Evolutionary conservation across 73 alveolate genomes (phyloP), one percentile per base, ranked within the genome.

Genomic region (Uronychia binucleata): DNA sequence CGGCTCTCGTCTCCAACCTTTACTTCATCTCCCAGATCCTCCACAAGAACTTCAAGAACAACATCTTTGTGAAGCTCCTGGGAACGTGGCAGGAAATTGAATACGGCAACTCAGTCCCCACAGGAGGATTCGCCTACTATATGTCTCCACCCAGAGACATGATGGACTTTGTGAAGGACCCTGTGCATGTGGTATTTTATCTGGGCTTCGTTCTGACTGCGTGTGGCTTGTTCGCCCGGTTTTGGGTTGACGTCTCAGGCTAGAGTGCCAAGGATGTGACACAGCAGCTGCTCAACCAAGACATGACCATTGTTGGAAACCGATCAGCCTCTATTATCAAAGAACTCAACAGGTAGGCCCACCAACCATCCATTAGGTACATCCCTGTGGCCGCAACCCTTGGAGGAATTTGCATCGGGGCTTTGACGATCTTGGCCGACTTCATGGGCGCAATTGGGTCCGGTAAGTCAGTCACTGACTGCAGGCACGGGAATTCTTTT

Each of bases 401-500:
- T n/a, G 97, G 99, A 80, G 99, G 99, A 27, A 87, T 89, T 60
- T 84, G 96, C 79, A 94, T 96, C 29, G 94, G 95, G 0, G 86
- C 75, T 8, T 84, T 96, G 59, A 91, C 96, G 59, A 92, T 96
- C 75, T 89, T 96, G 30, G 98, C 99, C 26, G 99, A 96, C 82
- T 88, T 96, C 92, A 86, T 86, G 30, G 99, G 99, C 30, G 98
- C 98, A 46, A 93, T 94, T 78, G 99, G 99, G 59, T 80, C 93
- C 8, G 96, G 98, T 33, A 92, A 91, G 67, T 31, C 35, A 27
- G 33, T 77, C 26, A 77, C 5, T 19, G 19, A 46, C 5, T 11
- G 19, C 60, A 87, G 98, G 99, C 29, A 98, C 99, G 60, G 99
- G 99, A 77, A 98, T 98, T 85, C 93, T 98, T 60, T 94, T 98